Base-by-base conservation (phyloP, 2,329 filamentous ascomycete species). In the Fusarium sp. region DNA sequence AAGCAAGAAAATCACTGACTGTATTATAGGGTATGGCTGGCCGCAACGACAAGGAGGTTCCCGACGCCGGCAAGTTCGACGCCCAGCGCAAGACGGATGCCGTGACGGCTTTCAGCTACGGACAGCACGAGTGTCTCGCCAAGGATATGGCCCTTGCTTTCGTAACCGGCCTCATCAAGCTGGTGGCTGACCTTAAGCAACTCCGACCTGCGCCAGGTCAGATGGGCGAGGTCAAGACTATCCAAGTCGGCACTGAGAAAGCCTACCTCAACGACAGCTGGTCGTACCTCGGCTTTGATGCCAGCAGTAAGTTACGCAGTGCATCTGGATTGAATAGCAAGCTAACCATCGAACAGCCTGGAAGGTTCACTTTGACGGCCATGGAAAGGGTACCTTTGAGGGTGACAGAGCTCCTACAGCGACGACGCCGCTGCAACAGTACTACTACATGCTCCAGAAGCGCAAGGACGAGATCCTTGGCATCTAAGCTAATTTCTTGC, bases 211-310 rank as follows among this genome's bases (percentile, higher is more conserved):
- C 86, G 0, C 85, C 85, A 1, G 86, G 85, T 0, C 79, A 80
- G 57, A 86, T 86, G 82, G 86, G 86, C 1, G 65, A 78, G 56
- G 82, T 87, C 69, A 87, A 86, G 81, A 85, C 82, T 1, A 84
- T 88, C 73, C 75, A 72, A 0, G 78, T 85, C 17, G 82, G 80
- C 11, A 73, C 78, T 0, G 81, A 86, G 70, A 84, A 83, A 72
- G 81, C 80, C 10, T 87, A 86, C 64, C 81, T 87, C 22, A 86
- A 86, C 65, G 85, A 87, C 54, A 86, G 83, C 72, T 87, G 86
- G 84, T 86, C 85, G 1, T 84, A 84, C 56, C 81, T 87, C 17
- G 79, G 79, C 35, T 83, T 83, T 15, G 84, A 87, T 69, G 82
- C 84, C 2, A 86, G 82, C 69, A 86, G 86, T 87, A 83, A 83